Conservation (phyloP, 73 alveolate species). For the Stentor coeruleus region DNA sequence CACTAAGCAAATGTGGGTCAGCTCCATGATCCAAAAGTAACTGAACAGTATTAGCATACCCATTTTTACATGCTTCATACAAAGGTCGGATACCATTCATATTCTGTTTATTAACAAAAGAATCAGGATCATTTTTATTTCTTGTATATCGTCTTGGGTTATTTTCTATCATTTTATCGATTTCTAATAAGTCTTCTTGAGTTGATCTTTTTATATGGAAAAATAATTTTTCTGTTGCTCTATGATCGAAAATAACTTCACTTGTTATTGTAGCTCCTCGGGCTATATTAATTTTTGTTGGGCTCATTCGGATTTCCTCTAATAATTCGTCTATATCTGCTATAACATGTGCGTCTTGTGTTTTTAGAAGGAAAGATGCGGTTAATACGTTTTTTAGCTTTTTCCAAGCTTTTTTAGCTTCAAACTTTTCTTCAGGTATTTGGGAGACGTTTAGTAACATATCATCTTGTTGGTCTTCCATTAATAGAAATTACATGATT, state of each 20-base stretch:
- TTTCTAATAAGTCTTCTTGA: not conserved
- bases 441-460: no score
- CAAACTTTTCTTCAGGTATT: no score
- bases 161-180: not conserved
- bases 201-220: not conserved
- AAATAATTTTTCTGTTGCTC: constrained; percentile 6
- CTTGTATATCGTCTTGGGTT: not conserved
- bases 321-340: no score
- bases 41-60: not conserved
- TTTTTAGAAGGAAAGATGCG: no score
- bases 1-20: not conserved
- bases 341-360: no score
- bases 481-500: no score
- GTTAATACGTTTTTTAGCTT: no score
- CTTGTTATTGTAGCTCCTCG: no score
- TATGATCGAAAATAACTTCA: not conserved
- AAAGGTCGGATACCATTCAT: constrained; percentile 2
- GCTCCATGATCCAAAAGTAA: not conserved
- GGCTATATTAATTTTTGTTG: no score
- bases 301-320: no score
- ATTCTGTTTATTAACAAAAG: not conserved
- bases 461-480: no score
- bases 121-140: not conserved
- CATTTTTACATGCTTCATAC: not conserved
- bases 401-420: no score